Evolutionary conservation across 108 stramenopile species (phyloP).

Genomic region (Skeletonema marinoi): DNA sequence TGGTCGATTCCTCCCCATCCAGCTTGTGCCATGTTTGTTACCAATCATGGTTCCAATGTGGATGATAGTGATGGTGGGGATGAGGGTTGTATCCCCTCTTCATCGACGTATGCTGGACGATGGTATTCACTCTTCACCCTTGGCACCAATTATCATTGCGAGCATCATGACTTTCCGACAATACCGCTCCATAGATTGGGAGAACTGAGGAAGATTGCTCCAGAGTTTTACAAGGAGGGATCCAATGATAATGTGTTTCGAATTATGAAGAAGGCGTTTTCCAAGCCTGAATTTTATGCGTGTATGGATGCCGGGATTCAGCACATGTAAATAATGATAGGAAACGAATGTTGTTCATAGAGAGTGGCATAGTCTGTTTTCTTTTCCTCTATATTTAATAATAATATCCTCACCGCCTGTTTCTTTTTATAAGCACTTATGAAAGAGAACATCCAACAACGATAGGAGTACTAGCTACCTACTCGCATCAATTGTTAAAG

Average conservation of each 20-base stretch:
- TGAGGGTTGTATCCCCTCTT: constrained; percentile 54
- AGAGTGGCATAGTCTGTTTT: background rate
- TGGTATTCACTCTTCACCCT: constrained; percentile 65
- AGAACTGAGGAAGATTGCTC: constrained; percentile 65
- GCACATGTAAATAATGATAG: background rate
- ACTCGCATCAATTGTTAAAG: constrained; percentile 12
- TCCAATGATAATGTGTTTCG: constrained; percentile 52
- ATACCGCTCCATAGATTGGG: constrained; percentile 74
- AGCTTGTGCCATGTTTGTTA: constrained; percentile 81
- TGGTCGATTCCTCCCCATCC: constrained; percentile 86
- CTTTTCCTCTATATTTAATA: background rate
- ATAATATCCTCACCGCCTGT: background rate
- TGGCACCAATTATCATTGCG: constrained; percentile 81
- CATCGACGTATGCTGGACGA: constrained; percentile 69
- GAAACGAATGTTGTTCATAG: background rate
- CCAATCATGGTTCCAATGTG: constrained; percentile 67
- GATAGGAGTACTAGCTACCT: constrained; percentile 28
- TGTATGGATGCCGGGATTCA: constrained; percentile 61
- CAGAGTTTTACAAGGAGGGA: constrained; percentile 68
- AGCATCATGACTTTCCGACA: constrained; percentile 88
- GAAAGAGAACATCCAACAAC: background rate
- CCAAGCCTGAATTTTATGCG: constrained; percentile 76
- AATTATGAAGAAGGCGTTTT: constrained; percentile 68
- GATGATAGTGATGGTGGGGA: constrained; percentile 15
- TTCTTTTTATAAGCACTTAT: background rate